Percentiles rank a stretch among this genome's conserved stretches.
These are phyloP conservation scores for Barbarea vulgaris DNA, from an alignment of 345 rosid species.

Conservation along the genomic window DNA sequence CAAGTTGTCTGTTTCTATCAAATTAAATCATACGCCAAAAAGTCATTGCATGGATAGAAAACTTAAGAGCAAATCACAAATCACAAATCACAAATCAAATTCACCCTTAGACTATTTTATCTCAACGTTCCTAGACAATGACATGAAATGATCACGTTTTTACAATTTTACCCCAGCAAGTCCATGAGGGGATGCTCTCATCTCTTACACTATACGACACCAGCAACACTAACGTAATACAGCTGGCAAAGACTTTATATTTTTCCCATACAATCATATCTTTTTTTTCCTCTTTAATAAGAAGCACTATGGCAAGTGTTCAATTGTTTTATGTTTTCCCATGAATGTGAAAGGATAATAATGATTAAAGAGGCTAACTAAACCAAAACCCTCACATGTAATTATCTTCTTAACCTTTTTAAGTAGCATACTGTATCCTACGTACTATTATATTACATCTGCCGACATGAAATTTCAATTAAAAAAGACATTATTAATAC, in stretches of 20 bases:
- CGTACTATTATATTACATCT: neutral
- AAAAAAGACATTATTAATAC: neutral
- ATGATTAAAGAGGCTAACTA: slow-evolving; percentile 24
- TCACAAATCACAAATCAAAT: slow-evolving; percentile 16
- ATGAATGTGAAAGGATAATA: neutral
- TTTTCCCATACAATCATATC: slow-evolving; percentile 31
- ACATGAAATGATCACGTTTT: slow-evolving; percentile 25
- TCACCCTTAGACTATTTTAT: neutral
- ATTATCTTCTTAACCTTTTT: slow-evolving; percentile 1
- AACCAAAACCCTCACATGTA: slow-evolving; percentile 11
- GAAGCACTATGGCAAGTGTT: slow-evolving; percentile 35
- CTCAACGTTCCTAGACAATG: slow-evolving; percentile 27
- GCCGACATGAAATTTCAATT: slow-evolving; percentile 30
- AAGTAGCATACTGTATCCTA: neutral
- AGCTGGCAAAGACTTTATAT: slow-evolving; percentile 34
- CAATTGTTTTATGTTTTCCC: neutral
- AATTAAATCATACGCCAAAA: slow-evolving; percentile 26
- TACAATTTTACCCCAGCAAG: slow-evolving; percentile 17
- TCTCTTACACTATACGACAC: slow-evolving; percentile 42
- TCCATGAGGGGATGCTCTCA: slow-evolving; percentile 28
- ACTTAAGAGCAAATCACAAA: slow-evolving; percentile 14
- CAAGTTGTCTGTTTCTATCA: slow-evolving; percentile 8
- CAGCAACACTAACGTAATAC: slow-evolving; percentile 35
- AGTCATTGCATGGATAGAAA: slow-evolving; percentile 38
- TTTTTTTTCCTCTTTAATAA: slow-evolving; percentile 11